phyloP scores from a whole-genome alignment of 768 basidiomycete species.

The Scleroderma citrinum region DNA sequence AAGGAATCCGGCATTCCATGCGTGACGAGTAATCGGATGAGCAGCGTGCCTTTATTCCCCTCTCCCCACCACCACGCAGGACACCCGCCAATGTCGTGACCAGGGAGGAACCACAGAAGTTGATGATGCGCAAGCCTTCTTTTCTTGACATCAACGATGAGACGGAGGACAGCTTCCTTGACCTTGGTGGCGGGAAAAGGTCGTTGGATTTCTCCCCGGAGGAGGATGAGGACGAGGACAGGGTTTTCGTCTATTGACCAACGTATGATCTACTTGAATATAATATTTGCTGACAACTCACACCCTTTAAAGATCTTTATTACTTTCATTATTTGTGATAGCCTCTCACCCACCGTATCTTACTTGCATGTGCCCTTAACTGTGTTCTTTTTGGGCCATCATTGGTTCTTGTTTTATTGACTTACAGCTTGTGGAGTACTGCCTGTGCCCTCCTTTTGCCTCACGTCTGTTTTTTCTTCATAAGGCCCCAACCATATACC shows the following conservation, averaged over 20 bases:
- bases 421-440: not conserved
- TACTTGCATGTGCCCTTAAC: constrained; percentile 1
- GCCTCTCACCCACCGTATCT: not conserved
- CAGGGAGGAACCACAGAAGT: constrained; percentile 41
- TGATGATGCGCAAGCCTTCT: constrained; percentile 62
- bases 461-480: too few relatives aligned
- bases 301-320: constrained; percentile 8
- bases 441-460: too few relatives aligned
- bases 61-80: constrained; percentile 28
- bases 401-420: constrained; percentile 13
- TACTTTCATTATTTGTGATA: constrained; percentile 12
- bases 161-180: constrained; percentile 34
- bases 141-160: constrained; percentile 59
- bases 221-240: constrained; percentile 33
- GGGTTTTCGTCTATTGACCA: constrained; percentile 3
- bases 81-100: not conserved
- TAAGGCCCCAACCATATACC: not conserved
- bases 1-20: not conserved
- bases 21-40: constrained; percentile 10
- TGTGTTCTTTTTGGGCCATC: too few relatives aligned
- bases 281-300: not conserved
- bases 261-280: not conserved
- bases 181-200: constrained; percentile 31
- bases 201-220: constrained; percentile 37
- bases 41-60: constrained; percentile 28